These are phyloP conservation scores for Globisporangium emineosum DNA, from an alignment of 352 stramenopile genomes.

Conservation along the genomic window DNA sequence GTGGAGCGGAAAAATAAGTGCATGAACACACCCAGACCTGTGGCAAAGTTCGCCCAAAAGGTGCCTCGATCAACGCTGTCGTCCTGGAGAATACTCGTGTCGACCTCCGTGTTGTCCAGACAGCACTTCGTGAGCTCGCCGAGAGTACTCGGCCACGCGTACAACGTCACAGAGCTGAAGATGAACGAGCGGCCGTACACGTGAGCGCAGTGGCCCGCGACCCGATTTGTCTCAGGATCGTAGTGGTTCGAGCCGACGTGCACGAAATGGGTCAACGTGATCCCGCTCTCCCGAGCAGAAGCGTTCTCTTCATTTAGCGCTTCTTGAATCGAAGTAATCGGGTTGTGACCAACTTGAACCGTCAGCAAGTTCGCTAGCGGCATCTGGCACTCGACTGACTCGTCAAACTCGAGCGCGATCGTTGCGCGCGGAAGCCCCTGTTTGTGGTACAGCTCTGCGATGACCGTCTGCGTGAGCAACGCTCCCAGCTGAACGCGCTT, in stretches of 20 bases:
- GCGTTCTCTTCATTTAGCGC: conserved; percentile 5
- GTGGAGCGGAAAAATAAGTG: conserved; percentile 61
- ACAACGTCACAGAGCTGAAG: conserved; percentile 62
- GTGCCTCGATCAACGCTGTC: conserved; percentile 54
- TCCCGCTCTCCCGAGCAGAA: conserved; percentile 17
- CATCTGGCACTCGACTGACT: conserved; percentile 27
- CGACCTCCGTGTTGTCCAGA: conserved; percentile 49
- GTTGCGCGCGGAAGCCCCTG: conserved; percentile 38
- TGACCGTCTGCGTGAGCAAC: conserved; percentile 50
- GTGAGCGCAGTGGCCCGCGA: conserved; percentile 49
- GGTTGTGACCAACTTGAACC: conserved; percentile 26
- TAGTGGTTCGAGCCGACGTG: conserved; percentile 64
- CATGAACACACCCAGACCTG: conserved; percentile 57
- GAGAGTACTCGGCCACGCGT: conserved; percentile 49
- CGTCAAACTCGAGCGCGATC: conserved; percentile 50
- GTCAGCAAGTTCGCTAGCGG: conserved; percentile 48
- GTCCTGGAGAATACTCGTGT: conserved; percentile 38
- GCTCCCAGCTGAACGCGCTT: conserved; percentile 46
- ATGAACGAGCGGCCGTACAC: conserved; percentile 43
- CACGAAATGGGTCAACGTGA: conserved; percentile 50
- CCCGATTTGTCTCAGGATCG: conserved; percentile 37
- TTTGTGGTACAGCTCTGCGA: conserved; percentile 49
- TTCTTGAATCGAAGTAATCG: background rate
- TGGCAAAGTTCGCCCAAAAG: conserved; percentile 62
- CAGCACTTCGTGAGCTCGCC: conserved; percentile 47